Evolutionary conservation across 2,329 filamentous ascomycete species (phyloP), one percentile per base, ranked within the genome.

Genomic region (Penicillium sp.): DNA sequence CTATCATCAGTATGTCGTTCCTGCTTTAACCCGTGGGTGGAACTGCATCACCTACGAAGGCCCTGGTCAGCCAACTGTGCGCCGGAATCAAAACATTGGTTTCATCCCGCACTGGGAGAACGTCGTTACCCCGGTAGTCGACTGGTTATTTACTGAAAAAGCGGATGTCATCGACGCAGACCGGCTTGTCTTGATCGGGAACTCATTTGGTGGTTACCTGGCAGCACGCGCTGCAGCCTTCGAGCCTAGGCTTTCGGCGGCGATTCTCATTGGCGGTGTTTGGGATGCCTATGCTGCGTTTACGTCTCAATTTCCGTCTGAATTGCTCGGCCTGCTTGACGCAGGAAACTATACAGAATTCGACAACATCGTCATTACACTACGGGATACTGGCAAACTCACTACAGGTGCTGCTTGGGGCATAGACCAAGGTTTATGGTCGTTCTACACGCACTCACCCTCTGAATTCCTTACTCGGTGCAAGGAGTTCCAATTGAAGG

Each of bases 11-110:
- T 61, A 71, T 21, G 75, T 69, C 9, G 60, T 63, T 11, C 57
- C 71, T 0, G 72, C 70, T 0, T 54, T 78, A 1, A 67, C 70
- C 18, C 70, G 77, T 1, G 78, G 78, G 2, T 77, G 68, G 59
- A 78, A 80, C 48, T 67, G 70, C 29, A 68, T 80, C 9, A 73
- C 73, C 0, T 81, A 77, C 56, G 78, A 81, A 43, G 79, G 78
- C 0, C 78, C 78, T 0, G 78, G 78, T 0, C 78, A 81, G 56
- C 68, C 71, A 3, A 73, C 66, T 0, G 72, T 76, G 2, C 71
- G 74, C 9, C 72, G 78, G 1, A 53, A 72, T 0, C 74, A 81
- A 36, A 60, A 67, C 3, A 43, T 79, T 1, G 76, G 74, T 3
- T 80, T 80, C 58, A 77, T 77, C 16, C 69, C 68, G 2, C 3